Evolutionary conservation across 2,329 filamentous ascomycete genomes (phyloP).

Genomic region (Xylariaceae sp.): DNA sequence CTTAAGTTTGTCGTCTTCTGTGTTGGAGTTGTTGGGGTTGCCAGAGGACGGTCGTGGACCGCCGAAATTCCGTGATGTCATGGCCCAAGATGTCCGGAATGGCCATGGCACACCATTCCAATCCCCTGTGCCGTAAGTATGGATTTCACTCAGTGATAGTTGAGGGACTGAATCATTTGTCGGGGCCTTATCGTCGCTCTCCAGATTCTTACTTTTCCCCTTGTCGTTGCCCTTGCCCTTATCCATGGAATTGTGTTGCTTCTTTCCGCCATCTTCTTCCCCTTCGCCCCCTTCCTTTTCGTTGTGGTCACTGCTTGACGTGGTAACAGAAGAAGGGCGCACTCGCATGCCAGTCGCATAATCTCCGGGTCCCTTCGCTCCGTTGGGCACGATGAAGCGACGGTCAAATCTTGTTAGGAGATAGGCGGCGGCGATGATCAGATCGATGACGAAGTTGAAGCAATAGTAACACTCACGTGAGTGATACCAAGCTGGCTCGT

Average conservation of each 20-base stretch:
- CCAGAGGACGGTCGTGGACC: neutral
- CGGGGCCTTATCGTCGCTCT: conserved; percentile 3
- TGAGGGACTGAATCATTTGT: neutral
- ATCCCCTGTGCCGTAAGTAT: conserved; percentile 5
- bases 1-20: conserved; percentile 5
- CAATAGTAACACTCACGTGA: conserved; percentile 69
- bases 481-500: conserved; percentile 63
- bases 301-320: conserved; percentile 1
- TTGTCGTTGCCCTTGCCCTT: conserved; percentile 10
- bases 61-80: neutral
- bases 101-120: conserved; percentile 16
- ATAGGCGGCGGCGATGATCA: conserved; percentile 64
- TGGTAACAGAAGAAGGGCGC: neutral
- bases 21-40: neutral
- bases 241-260: neutral
- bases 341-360: conserved; percentile 31
- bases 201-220: neutral
- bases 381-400: conserved; percentile 70
- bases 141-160: neutral
- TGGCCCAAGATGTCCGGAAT: conserved; percentile 13
- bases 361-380: conserved; percentile 54
- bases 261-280: conserved; percentile 5
- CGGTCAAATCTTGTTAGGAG: conserved; percentile 64
- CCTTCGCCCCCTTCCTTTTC: conserved; percentile 12
- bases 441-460: conserved; percentile 72